Conservation (phyloP, 2,329 filamentous ascomycete genomes). For the Trichoderma sp. region DNA sequence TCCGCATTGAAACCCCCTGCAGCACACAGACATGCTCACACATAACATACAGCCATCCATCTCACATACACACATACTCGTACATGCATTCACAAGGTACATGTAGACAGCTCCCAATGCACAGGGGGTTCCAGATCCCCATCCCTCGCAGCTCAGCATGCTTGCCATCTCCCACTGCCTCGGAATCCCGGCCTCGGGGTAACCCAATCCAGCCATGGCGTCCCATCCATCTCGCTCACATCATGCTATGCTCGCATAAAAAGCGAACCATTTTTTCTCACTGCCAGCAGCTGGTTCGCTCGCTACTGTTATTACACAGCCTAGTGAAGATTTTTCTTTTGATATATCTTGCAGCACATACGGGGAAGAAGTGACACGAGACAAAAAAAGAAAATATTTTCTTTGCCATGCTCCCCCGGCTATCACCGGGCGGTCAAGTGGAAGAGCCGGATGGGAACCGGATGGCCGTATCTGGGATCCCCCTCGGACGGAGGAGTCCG, state of each 20-base stretch:
- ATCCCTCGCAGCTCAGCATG: background rate
- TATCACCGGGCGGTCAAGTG: slow-evolving; percentile 14
- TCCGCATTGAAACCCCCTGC: background rate
- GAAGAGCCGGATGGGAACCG: background rate
- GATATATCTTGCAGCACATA: too few species aligned
- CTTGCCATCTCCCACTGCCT: background rate
- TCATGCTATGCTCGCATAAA: slow-evolving; percentile 20
- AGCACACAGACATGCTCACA: background rate
- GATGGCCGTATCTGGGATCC: background rate
- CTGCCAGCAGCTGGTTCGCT: background rate
- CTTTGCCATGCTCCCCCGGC: background rate
- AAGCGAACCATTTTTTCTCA: background rate
- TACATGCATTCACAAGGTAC: background rate
- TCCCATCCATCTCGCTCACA: background rate
- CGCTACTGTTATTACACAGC: background rate
- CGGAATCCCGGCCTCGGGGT: background rate
- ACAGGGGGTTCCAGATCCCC: background rate
- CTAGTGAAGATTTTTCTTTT: background rate
- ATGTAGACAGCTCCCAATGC: background rate
- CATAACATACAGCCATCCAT: background rate
- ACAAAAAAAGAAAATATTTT: background rate
- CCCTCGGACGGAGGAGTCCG: background rate
- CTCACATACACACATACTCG: too few species aligned
- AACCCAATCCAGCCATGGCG: slow-evolving; percentile 1
- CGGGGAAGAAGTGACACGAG: background rate